These are phyloP conservation scores for Penicillium bovifimosum DNA, from an alignment of 495 filamentous ascomycete species.

Conservation along the genomic window DNA sequence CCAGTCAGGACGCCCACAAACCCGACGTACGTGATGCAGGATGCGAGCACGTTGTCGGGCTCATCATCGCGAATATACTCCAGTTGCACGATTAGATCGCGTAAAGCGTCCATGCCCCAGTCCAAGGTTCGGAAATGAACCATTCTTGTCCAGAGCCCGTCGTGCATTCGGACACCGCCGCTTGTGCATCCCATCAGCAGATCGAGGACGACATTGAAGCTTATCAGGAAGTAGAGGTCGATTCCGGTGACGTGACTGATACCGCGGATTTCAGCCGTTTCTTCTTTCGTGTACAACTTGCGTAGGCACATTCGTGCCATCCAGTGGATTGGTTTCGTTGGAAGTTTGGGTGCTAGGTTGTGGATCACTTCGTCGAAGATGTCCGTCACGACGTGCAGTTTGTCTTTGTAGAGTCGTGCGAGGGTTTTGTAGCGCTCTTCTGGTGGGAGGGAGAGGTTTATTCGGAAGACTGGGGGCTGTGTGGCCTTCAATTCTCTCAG, in stretches of 20 bases:
- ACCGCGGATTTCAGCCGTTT: slow-evolving; percentile 56
- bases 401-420: slow-evolving; percentile 36
- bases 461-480: slow-evolving; percentile 39
- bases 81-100: slow-evolving; percentile 51
- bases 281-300: slow-evolving; percentile 48
- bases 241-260: slow-evolving; percentile 50
- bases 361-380: slow-evolving; percentile 46
- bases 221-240: slow-evolving; percentile 54
- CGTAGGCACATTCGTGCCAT: slow-evolving; percentile 43
- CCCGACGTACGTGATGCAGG: slow-evolving; percentile 56
- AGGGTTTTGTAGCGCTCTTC: slow-evolving; percentile 48
- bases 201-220: slow-evolving; percentile 59
- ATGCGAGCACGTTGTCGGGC: slow-evolving; percentile 44
- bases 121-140: slow-evolving; percentile 64
- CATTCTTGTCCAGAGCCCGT: slow-evolving; percentile 31
- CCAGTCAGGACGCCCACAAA: slow-evolving; percentile 60
- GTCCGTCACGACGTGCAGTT: slow-evolving; percentile 34
- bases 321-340: slow-evolving; percentile 25
- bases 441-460: slow-evolving; percentile 57
- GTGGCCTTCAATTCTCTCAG: background rate
- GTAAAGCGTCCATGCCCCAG: slow-evolving; percentile 59
- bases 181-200: slow-evolving; percentile 62
- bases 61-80: slow-evolving; percentile 44
- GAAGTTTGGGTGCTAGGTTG: slow-evolving; percentile 20
- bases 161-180: slow-evolving; percentile 40